Base-by-base conservation (phyloP, 352 stramenopile genomes). In the Globisporangium acanthophoron region DNA sequence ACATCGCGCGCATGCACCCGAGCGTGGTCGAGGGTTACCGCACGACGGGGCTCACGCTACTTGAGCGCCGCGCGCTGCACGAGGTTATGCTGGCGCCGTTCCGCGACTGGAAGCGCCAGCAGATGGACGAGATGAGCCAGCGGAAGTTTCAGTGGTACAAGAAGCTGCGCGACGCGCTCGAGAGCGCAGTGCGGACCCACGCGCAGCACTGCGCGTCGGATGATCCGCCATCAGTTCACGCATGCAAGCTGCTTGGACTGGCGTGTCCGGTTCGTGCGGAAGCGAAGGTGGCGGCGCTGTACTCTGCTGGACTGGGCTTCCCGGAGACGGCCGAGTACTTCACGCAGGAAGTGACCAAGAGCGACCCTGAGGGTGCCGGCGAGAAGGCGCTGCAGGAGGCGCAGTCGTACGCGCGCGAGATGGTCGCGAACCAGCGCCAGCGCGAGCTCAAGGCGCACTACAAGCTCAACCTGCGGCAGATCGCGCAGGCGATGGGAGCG, bases 61-160 rank as follows among this genome's bases (percentile, higher is more conserved):
- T 95, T 15, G 90, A 97, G 58, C 77, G 90, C n/a, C 80, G 90
- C 20, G 90, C 87, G 43, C 67, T 97, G 9, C 90, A 97, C 58
- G 70, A 70, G 5, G 83, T 88, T 29, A 56, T 97, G 54, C 70
- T 67, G 51, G 49, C 45, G 20, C 69, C 84, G 1, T 76, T 70
- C 11, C 69, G 59, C 0, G 75, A 84, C 54, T 97, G 90, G 90
- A 74, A 79, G 39, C 82, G 80, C 24, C 81, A 90, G 56, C 74
- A 90, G 63, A 78, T 78, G 18, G 88, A 96, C 37, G 85, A 92
- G 20, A 81, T 92, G 74, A 84, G 78, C 2, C 73, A 88, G 44
- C 73, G 82, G 43, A 96, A 96, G 69, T 81, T 65, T 46, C 64
- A 68, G 16, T 97, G 88, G 88, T 94, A 81, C 55, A 79, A 67